Base-by-base conservation (phyloP, 192 early-diverging fungal genomes). In the Lobulomyces angularis region DNA sequence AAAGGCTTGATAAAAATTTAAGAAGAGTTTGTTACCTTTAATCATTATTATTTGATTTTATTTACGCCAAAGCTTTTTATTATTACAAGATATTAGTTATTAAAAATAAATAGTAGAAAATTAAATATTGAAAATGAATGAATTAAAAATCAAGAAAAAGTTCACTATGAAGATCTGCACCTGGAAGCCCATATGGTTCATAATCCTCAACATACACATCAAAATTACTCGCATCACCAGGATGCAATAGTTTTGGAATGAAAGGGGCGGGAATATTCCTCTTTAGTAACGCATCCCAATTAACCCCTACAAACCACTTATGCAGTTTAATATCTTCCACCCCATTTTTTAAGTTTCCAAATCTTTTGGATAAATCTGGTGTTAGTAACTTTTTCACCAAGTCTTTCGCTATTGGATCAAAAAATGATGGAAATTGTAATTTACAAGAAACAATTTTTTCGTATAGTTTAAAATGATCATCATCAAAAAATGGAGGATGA, bases 221-320 rank as follows among this genome's bases (percentile, higher is more conserved):
- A 75, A 94, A 97, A 64, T 97, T 84, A 53, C 79, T 83, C 8
- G 90, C 77, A 48, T 97, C 93, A 27, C 90, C 89, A 7, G 83
- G 81, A 29, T 81, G 75, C 39, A 60, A 61, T 27, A 89, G 61
- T 22, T 76, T 75, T 17, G 93, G 93, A 28, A 84, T 64, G 56
- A 91, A 88, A 11, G 90, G 90, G 17, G 90, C 79, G 34, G 79
- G 74, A 44, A 89, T 77, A 45, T 84, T 69, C 35, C 78, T 55
- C 11, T 62, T 62, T 18, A 69, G 64, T 36, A 97, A 64, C 35
- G 67, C 67, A 45, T 79, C 72, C 86, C 87, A 97, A 53, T 97
- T 87, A 6, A 94, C 74, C 8, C 84, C 89, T 27, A 82, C 79
- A 54, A 97, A 94, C 93, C 93, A 97, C 45, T 69, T 72, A 63